These are phyloP conservation scores for Abrus precatorius DNA, from an alignment of 306 rosid species.

Conservation along the genomic window DNA sequence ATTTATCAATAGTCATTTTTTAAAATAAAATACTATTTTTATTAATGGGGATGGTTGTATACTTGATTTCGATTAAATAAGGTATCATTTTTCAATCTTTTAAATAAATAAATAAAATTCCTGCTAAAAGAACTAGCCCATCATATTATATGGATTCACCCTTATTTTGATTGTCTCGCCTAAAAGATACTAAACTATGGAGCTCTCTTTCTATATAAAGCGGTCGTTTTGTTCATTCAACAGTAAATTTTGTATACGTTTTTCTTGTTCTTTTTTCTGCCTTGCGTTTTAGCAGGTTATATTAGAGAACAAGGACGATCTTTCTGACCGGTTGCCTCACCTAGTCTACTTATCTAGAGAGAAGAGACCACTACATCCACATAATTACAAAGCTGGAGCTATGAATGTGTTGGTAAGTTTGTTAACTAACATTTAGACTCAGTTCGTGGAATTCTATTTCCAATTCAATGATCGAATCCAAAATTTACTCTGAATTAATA, in stretches of 20 bases:
- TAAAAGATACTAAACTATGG: too few relatives aligned
- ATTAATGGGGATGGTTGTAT: too few relatives aligned
- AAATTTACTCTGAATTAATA: not conserved
- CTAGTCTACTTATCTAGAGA: slow-evolving; percentile 73
- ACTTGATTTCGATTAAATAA: too few relatives aligned
- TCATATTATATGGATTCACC: too few relatives aligned
- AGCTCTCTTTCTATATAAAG: not conserved
- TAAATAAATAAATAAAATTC: too few relatives aligned
- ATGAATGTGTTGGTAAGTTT: slow-evolving; percentile 75
- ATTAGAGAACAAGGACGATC: slow-evolving; percentile 59
- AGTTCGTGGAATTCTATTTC: not conserved
- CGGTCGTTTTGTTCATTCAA: not conserved
- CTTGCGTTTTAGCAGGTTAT: slow-evolving; percentile 51
- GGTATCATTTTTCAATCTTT: too few relatives aligned
- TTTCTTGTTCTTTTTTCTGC: too few relatives aligned
- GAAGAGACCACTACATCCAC: slow-evolving; percentile 61
- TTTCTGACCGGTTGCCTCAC: slow-evolving; percentile 54
- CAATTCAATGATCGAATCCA: not conserved
- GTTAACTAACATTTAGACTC: not conserved
- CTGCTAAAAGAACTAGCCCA: too few relatives aligned
- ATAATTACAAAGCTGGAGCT: slow-evolving; percentile 80
- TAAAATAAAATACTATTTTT: too few relatives aligned
- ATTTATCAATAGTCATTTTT: too few relatives aligned
- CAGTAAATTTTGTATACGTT: too few relatives aligned
- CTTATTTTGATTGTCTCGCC: too few relatives aligned